Conservation (phyloP, 1,139 yeast species). For the Scheffersomyces segobiensis region DNA sequence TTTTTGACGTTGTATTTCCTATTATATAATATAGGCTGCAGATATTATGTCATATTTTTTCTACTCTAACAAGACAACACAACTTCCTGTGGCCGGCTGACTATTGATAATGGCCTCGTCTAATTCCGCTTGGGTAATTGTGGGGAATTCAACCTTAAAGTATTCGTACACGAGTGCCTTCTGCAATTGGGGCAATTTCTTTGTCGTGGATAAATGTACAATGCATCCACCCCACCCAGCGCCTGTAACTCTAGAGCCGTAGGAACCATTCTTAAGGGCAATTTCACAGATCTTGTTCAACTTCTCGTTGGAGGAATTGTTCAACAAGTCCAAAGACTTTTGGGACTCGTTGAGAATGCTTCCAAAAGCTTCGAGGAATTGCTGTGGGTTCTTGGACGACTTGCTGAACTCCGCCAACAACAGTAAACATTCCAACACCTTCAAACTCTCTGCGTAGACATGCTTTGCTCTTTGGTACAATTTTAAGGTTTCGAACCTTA, state of each 20-base stretch:
- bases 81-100: constrained; percentile 61
- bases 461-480: constrained; percentile 63
- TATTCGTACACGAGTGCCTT: constrained; percentile 50
- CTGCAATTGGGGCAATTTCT: constrained; percentile 44
- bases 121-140: constrained; percentile 43
- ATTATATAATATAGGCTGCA: not conserved
- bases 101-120: constrained; percentile 57
- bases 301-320: constrained; percentile 58
- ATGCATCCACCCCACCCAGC: constrained; percentile 85
- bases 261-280: constrained; percentile 57
- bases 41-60: not conserved
- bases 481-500: constrained; percentile 54
- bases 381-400: constrained; percentile 13
- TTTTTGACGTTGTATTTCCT: not conserved
- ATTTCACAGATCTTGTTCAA: constrained; percentile 54
- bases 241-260: constrained; percentile 72
- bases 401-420: constrained; percentile 25
- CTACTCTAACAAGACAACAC: constrained; percentile 26
- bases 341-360: constrained; percentile 62
- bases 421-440: constrained; percentile 55
- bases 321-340: constrained; percentile 46
- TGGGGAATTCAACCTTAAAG: constrained; percentile 52
- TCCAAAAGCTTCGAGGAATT: constrained; percentile 48
- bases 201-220: constrained; percentile 59
- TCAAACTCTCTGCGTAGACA: constrained; percentile 62